Base-by-base conservation (phyloP, 2,329 filamentous ascomycete genomes). In the Cercospora sp. region DNA sequence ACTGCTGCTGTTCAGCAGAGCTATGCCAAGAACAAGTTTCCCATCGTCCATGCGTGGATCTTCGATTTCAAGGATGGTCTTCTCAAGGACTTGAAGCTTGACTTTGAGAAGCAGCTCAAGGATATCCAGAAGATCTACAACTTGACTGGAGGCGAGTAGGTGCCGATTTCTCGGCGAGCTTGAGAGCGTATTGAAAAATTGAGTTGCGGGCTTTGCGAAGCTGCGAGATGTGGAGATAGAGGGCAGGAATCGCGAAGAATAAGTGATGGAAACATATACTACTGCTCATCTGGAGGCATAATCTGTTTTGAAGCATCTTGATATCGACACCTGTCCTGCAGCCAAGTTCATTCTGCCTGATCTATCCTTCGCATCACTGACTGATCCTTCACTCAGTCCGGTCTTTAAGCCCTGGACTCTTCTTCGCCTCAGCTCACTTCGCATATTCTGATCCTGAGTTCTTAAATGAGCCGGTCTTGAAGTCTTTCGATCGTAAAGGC, bases 111-210 rank as follows among this genome's bases (percentile, higher is more conserved):
- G 62, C 66, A 67, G 39, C 57, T 67, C 10, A 64, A 67, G 55
- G 62, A 67, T 16, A 67, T 67, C 26, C 66, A 67, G 61, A 67
- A 67, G 66, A 67, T 67, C 53, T 67, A 67, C 66, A 67, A 67
- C 57, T 61, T 67, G 66, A 61, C 57, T 20, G 66, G 66, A 55
- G 57, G 55, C 16, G 57, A 65, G 1, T 65, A 60, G 33, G 39
- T n/a, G 23, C 3, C 23, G 5, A 53, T 13, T 26, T 28, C 23
- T n/a, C 23, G 13, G 7, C 8, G 48, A 30, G 6, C 1, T 53
- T 28, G 23, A 8, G 23, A 12, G 28, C 2, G 48, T 53, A 7
- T 26, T 5, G 13, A n/a, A 6, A 8, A 5, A 7, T 28, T 8
- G 48, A 53, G 6, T 28, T 53, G 23, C 10, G 12, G 12, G 48